These are phyloP conservation scores for Globisporangium iwayamae DNA, from an alignment of 352 stramenopile species.

Conservation along the genomic window DNA sequence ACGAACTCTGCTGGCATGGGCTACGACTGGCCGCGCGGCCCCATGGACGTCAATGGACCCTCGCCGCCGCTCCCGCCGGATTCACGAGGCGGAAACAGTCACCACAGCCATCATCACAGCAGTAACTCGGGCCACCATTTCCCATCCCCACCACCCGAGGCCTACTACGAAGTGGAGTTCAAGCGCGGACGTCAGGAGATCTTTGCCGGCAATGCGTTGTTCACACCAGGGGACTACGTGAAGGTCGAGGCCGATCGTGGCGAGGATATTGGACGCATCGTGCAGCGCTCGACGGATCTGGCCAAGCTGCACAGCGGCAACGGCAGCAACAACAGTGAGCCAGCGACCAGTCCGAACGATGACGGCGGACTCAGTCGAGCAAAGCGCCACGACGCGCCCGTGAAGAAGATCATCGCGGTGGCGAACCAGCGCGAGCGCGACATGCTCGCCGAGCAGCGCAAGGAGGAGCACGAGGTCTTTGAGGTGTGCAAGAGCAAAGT, in stretches of 20 bases:
- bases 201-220: conserved; percentile 81
- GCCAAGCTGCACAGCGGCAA: conserved; percentile 55
- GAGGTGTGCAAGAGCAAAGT: conserved; percentile 97
- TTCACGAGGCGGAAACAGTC: conserved; percentile 18
- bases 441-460: conserved; percentile 88
- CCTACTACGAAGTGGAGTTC: conserved; percentile 95
- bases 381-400: conserved; percentile 67
- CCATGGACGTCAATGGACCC: conserved; percentile 25
- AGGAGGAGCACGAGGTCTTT: conserved; percentile 95
- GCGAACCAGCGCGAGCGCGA: conserved; percentile 91
- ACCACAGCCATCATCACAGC: background rate
- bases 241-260: conserved; percentile 97
- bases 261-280: conserved; percentile 94
- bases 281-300: conserved; percentile 84
- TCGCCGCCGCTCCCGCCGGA: conserved; percentile 68
- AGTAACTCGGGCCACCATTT: conserved; percentile 28
- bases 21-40: conserved; percentile 64
- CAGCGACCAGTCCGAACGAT: conserved; percentile 7
- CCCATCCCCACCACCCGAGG: conserved; percentile 60
- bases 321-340: conserved; percentile 23
- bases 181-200: conserved; percentile 92
- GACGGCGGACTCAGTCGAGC: conserved; percentile 45
- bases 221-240: conserved; percentile 93
- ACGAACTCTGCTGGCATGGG: conserved; percentile 55
- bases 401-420: conserved; percentile 92